Evolutionary conservation across 163 green algal species (phyloP).

Genomic region (Scenedesmus sp.): DNA sequence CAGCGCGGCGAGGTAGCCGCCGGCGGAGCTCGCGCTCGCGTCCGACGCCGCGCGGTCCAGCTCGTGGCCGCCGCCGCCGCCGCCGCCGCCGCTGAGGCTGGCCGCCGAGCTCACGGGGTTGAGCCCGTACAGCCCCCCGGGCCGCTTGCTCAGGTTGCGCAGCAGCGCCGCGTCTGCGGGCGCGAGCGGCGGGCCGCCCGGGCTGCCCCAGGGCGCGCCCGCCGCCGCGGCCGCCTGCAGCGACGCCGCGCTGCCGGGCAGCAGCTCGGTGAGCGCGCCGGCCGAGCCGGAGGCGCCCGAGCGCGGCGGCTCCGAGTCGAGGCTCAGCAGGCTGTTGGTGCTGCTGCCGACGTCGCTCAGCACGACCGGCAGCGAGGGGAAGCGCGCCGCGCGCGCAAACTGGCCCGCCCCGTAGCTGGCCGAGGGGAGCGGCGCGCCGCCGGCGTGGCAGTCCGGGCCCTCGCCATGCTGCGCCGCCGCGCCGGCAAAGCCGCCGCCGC

Average conservation of each 20-base stretch:
- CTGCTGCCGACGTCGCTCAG: slow-evolving; percentile 38
- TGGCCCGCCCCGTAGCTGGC: too few species aligned
- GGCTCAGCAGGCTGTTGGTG: slow-evolving; percentile 30
- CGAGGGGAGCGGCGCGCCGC: background rate
- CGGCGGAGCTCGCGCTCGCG: background rate
- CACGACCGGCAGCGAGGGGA: slow-evolving; percentile 26
- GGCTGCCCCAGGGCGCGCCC: background rate
- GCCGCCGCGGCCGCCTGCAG: background rate
- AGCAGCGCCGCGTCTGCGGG: background rate
- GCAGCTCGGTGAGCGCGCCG: too few species aligned
- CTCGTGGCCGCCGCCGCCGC: background rate
- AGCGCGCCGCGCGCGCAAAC: background rate
- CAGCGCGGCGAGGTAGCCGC: slow-evolving; percentile 1
- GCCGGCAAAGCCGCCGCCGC: background rate
- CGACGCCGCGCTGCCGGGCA: background rate
- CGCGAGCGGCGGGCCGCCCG: background rate
- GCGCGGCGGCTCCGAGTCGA: slow-evolving; percentile 8
- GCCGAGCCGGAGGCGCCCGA: background rate
- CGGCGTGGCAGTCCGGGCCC: background rate
- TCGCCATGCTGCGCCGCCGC: background rate
- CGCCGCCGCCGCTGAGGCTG: slow-evolving; percentile 15
- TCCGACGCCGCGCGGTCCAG: slow-evolving; percentile 16
- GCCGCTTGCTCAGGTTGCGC: background rate
- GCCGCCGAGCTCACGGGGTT: slow-evolving; percentile 18
- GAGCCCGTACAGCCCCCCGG: slow-evolving; percentile 5